phyloP scores from a whole-genome alignment of 495 filamentous ascomycete species.

The Hypoxylon lenormandii region DNA sequence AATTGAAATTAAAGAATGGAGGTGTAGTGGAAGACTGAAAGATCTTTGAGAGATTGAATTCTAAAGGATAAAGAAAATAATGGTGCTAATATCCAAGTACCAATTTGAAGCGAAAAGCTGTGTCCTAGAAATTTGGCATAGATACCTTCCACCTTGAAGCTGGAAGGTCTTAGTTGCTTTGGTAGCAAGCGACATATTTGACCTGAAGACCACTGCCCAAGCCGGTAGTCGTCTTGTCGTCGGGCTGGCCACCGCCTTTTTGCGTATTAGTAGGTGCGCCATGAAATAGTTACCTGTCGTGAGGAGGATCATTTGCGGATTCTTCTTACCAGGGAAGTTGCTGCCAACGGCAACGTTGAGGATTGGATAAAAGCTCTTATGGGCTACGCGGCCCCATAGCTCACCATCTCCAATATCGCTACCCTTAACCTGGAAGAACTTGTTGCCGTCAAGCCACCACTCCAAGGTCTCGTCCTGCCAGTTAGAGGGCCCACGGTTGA shows the following conservation, averaged over 20 bases:
- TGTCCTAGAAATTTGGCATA: neutral
- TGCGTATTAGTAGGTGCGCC: conserved; percentile 1
- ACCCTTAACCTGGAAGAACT: conserved; percentile 40
- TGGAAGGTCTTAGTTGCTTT: conserved; percentile 8
- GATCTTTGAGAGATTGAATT: neutral
- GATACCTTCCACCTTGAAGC: neutral
- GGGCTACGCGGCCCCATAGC: conserved; percentile 45
- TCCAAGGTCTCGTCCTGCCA: conserved; percentile 42
- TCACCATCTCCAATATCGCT: conserved; percentile 34
- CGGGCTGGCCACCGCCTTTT: conserved; percentile 23
- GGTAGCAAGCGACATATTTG: conserved; percentile 29
- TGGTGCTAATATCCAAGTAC: neutral
- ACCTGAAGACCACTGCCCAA: conserved; percentile 26
- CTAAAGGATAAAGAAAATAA: neutral
- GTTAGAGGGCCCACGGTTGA: conserved; percentile 35
- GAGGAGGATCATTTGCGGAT: neutral
- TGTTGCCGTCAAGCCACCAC: conserved; percentile 47
- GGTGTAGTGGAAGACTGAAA: too few relatives aligned
- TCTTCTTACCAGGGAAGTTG: conserved; percentile 29
- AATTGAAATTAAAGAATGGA: too few relatives aligned
- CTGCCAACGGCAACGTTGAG: conserved; percentile 50
- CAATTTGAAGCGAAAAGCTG: neutral
- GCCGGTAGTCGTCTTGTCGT: conserved; percentile 26
- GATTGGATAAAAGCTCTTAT: conserved; percentile 45
- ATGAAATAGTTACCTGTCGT: neutral